Conservation (phyloP, 495 filamentous ascomycete species). For the Geopyxis carbonaria region DNA sequence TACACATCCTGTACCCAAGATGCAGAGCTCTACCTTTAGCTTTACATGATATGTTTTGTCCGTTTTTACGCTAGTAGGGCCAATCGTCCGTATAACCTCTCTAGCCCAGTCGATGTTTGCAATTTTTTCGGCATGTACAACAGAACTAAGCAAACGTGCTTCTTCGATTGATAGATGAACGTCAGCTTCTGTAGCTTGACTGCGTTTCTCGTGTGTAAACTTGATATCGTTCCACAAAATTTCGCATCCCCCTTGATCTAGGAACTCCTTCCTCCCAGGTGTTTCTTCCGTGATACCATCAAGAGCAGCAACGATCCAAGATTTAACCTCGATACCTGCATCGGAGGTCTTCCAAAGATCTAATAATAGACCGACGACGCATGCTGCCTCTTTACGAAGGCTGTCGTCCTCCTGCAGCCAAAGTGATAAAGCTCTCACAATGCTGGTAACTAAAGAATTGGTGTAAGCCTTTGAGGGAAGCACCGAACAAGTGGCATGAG, state of each 20-base stretch:
- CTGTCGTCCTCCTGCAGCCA: slow-evolving; percentile 51
- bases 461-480: slow-evolving; percentile 23
- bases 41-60: too few relatives aligned
- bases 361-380: slow-evolving; percentile 41
- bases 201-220: slow-evolving; percentile 22
- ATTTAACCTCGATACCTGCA: slow-evolving; percentile 30
- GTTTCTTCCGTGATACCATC: slow-evolving; percentile 33
- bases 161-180: slow-evolving; percentile 35
- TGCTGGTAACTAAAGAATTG: slow-evolving; percentile 34
- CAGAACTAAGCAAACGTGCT: slow-evolving; percentile 32
- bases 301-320: slow-evolving; percentile 36
- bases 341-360: slow-evolving; percentile 33
- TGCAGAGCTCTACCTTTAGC: too few relatives aligned
- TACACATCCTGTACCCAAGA: too few relatives aligned
- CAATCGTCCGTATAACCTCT: too few relatives aligned
- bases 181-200: slow-evolving; percentile 24
- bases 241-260: slow-evolving; percentile 33
- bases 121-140: slow-evolving; percentile 30
- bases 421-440: slow-evolving; percentile 36
- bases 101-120: slow-evolving; percentile 10
- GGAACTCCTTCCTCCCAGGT: slow-evolving; percentile 32
- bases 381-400: slow-evolving; percentile 35
- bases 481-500: slow-evolving; percentile 29
- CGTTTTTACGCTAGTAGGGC: too few relatives aligned
- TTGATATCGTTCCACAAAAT: slow-evolving; percentile 33